These are phyloP conservation scores for Arachis hypogaea DNA, from an alignment of 306 rosid genomes.

Conservation along the genomic window DNA sequence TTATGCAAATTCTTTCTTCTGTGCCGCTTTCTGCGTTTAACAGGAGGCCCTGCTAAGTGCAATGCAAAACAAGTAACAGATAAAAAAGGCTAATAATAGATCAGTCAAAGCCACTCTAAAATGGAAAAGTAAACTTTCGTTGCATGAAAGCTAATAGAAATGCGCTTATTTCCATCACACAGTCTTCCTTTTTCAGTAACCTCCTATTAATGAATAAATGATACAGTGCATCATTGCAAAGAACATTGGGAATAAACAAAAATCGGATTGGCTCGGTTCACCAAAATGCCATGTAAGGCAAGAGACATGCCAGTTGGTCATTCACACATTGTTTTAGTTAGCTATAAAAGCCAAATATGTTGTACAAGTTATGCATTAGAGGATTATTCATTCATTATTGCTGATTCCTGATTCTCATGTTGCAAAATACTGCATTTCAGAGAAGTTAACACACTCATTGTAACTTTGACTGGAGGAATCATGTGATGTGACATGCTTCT, in stretches of 20 bases:
- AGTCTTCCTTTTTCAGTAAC: background rate
- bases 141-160: background rate
- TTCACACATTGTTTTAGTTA: slow-evolving; percentile 7
- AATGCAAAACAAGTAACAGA: slow-evolving; percentile 9
- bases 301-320: background rate
- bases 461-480: background rate
- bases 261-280: background rate
- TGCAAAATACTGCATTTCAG: slow-evolving; percentile 1
- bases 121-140: background rate
- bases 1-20: slow-evolving; percentile 75
- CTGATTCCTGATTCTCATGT: slow-evolving; percentile 3
- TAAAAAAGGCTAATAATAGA: background rate
- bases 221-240: slow-evolving; percentile 6
- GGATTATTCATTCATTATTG: background rate
- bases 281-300: slow-evolving; percentile 10
- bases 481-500: no score
- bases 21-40: slow-evolving; percentile 89
- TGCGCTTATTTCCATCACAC: background rate
- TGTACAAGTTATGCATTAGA: background rate
- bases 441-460: background rate
- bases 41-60: slow-evolving; percentile 64
- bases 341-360: slow-evolving; percentile 21
- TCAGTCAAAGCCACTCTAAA: slow-evolving; percentile 3
- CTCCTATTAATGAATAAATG: background rate
- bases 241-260: background rate